Conservation (phyloP, 345 rosid species). For the Pugionium dolabratum region DNA sequence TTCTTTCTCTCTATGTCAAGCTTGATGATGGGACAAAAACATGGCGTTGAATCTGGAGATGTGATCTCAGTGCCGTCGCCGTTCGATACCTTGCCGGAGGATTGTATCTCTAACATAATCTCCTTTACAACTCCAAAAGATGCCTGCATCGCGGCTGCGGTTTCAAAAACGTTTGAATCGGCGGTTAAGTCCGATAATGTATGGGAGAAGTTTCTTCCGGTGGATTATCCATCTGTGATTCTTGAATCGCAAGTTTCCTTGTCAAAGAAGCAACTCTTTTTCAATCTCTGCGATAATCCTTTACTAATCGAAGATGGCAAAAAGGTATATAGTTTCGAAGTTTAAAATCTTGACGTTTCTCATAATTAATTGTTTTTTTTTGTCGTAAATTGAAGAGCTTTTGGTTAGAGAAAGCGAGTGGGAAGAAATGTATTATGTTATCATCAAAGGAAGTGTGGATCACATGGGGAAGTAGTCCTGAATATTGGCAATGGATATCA, state of each 20-base stretch:
- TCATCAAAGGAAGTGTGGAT: slow-evolving; percentile 45
- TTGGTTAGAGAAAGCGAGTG: slow-evolving; percentile 49
- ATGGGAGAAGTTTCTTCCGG: slow-evolving; percentile 58
- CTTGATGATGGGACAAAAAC: neutral
- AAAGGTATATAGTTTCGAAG: slow-evolving; percentile 37
- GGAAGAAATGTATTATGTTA: slow-evolving; percentile 40
- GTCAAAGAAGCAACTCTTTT: slow-evolving; percentile 53
- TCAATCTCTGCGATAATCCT: slow-evolving; percentile 45
- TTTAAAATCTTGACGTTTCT: too few species aligned
- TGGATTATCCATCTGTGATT: slow-evolving; percentile 35
- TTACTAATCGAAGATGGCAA: slow-evolving; percentile 44
- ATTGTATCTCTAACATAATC: slow-evolving; percentile 47
- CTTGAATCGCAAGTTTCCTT: slow-evolving; percentile 22
- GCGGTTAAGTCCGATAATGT: slow-evolving; percentile 50
- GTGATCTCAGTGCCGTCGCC: neutral
- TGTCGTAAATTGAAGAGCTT: slow-evolving; percentile 35
- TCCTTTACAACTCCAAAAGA: slow-evolving; percentile 52
- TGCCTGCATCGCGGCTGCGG: slow-evolving; percentile 44
- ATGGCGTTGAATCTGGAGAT: slow-evolving; percentile 6
- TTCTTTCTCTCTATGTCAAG: too few species aligned
- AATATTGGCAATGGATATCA: slow-evolving; percentile 54
- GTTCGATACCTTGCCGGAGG: slow-evolving; percentile 44
- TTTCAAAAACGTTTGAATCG: slow-evolving; percentile 46
- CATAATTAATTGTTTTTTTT: too few species aligned
- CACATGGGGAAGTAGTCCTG: slow-evolving; percentile 53